Evolutionary conservation across 345 rosid genomes (phyloP), one percentile per base, ranked within the genome.

Genomic region (Cardiospermum halicacabum): DNA sequence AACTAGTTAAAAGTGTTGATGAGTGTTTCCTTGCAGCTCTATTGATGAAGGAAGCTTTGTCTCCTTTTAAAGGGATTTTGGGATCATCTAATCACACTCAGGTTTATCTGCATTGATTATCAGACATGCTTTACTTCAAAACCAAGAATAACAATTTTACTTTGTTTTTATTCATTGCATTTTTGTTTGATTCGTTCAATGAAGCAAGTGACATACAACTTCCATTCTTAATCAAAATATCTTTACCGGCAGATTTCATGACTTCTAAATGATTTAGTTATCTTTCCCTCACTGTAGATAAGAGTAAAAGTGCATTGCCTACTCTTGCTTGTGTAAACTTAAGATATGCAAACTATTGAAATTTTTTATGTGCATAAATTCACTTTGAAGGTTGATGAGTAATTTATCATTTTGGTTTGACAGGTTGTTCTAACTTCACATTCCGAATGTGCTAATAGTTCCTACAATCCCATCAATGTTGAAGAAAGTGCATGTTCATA

Each of bases 401-500:
- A 63, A 39, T 26, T 64, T 59, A 34, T 57, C 39, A 31, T 55
- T 72, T 58, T 62, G 53, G 30, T 71, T 57, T 69, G 49, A 58
- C 80, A 87, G 89, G 81, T 69, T 73, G 37, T 55, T 5, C 65
- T 72, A 9, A 54, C 70, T n/a, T 53, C 34, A 32, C 53, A 64
- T 54, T 75, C 80, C 53, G 81, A 78, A 59, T 63, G 72, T 69
- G 76, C 64, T 11, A 66, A 45, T 73, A 77, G 76, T 61, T 77
- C 72, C 58, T 71, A 62, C 61, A 72, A 61, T 71, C 79, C 70
- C 39, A 68, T 75, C 59, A 84, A 80, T 74, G 55, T 79, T 75
- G 92, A 89, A 80, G 92, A 94, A 73, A 85, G 84, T 77, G 71
- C 80, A 53, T 75, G 85, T 75, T 84, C 96, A 34, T 55, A 70